Conservation (phyloP, 1,139 yeast genomes). For the Hemisphaericaspora subhashii region DNA sequence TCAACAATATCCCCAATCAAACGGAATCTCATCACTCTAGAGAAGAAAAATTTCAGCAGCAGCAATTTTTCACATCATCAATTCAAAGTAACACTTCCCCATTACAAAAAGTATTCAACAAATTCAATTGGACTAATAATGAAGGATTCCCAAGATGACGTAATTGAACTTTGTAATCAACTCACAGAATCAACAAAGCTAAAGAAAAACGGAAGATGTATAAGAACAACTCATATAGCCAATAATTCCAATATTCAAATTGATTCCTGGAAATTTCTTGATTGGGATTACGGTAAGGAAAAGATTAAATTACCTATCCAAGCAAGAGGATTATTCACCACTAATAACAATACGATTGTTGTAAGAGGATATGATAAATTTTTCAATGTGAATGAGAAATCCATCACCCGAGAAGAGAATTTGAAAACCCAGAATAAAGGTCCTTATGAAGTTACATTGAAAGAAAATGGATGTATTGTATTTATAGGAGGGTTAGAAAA, state of each 20-base stretch:
- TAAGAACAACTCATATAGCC: slow-evolving; percentile 21
- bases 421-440: slow-evolving; percentile 56
- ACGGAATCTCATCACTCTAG: too few species aligned
- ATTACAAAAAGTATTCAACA: not conserved
- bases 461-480: slow-evolving; percentile 93
- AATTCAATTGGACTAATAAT: slow-evolving; percentile 3
- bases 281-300: slow-evolving; percentile 75
- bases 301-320: slow-evolving; percentile 57
- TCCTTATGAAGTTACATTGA: slow-evolving; percentile 78
- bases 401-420: slow-evolving; percentile 48
- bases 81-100: not conserved
- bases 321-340: slow-evolving; percentile 85
- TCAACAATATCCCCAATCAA: too few species aligned
- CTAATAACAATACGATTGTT: slow-evolving; percentile 48
- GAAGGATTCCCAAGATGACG: slow-evolving; percentile 16
- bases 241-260: slow-evolving; percentile 15
- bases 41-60: too few species aligned
- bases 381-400: slow-evolving; percentile 74
- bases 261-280: slow-evolving; percentile 77
- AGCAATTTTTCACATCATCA: not conserved
- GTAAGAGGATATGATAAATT: slow-evolving; percentile 94
- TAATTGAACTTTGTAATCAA: slow-evolving; percentile 14
- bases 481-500: slow-evolving; percentile 74
- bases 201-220: slow-evolving; percentile 26
- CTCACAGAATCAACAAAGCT: slow-evolving; percentile 20